phyloP scores from a whole-genome alignment of 768 basidiomycete genomes.

The Mycena vitilis region DNA sequence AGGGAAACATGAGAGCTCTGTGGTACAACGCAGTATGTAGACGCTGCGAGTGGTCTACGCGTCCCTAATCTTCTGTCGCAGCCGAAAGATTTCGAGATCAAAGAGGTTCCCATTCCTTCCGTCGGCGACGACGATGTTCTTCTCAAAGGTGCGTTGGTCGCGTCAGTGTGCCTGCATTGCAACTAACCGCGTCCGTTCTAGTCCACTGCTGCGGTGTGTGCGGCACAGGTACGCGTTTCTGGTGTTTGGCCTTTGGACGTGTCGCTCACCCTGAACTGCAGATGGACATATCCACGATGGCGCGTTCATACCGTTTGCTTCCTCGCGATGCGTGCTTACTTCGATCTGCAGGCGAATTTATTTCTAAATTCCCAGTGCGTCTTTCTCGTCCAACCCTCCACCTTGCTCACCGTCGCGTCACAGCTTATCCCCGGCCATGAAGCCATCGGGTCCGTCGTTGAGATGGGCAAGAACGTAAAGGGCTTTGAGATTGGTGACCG shows the following conservation, averaged over 20 bases:
- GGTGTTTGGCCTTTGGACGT: background rate
- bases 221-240: slow-evolving; percentile 29
- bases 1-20: slow-evolving; percentile 79
- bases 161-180: slow-evolving; percentile 21
- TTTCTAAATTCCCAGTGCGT: slow-evolving; percentile 67
- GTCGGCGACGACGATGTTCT: slow-evolving; percentile 78
- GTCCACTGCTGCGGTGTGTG: slow-evolving; percentile 58
- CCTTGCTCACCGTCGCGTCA: slow-evolving; percentile 1
- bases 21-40: slow-evolving; percentile 72
- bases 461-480: slow-evolving; percentile 83
- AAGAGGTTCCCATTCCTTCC: slow-evolving; percentile 73
- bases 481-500: slow-evolving; percentile 84
- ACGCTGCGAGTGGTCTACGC: background rate
- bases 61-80: slow-evolving; percentile 43
- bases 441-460: slow-evolving; percentile 77
- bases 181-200: slow-evolving; percentile 30
- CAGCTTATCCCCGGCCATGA: slow-evolving; percentile 82
- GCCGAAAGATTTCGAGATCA: slow-evolving; percentile 76
- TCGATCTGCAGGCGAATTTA: slow-evolving; percentile 62
- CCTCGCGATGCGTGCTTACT: background rate
- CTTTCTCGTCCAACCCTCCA: too few relatives aligned
- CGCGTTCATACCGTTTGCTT: slow-evolving; percentile 34
- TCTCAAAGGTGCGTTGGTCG: slow-evolving; percentile 66
- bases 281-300: slow-evolving; percentile 75
- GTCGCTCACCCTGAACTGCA: slow-evolving; percentile 63